Conservation (phyloP, 495 filamentous ascomycete genomes). For the Xylaria nigripes region DNA sequence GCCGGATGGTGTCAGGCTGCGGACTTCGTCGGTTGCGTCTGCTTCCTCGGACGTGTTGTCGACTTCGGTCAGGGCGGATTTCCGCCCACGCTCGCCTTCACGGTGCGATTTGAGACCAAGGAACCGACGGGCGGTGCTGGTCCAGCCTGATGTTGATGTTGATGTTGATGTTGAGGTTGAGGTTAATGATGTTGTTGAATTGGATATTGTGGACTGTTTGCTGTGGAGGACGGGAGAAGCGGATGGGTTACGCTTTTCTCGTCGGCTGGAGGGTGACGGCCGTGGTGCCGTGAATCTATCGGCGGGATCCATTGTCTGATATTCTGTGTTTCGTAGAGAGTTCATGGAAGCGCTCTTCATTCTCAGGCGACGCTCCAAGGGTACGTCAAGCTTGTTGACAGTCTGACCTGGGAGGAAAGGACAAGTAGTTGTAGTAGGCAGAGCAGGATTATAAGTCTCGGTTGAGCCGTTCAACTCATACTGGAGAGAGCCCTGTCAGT, state of each 20-base stretch:
- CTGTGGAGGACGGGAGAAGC: conserved; percentile 44
- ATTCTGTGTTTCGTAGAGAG: conserved; percentile 40
- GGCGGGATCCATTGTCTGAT: conserved; percentile 67
- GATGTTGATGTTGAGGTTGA: too few species aligned
- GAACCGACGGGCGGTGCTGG: conserved; percentile 34
- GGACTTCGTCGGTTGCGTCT: conserved; percentile 17
- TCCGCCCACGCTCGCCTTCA: conserved; percentile 19
- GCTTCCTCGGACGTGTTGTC: conserved; percentile 9
- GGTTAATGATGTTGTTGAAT: too few species aligned
- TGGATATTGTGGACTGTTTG: too few species aligned
- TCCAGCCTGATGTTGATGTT: conserved; percentile 40
- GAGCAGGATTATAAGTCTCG: conserved; percentile 61
- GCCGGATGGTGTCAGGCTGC: conserved; percentile 28
- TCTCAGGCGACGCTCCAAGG: conserved; percentile 53
- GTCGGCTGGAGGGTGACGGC: conserved; percentile 42
- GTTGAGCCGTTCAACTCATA: conserved; percentile 70
- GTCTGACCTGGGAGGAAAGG: conserved; percentile 80
- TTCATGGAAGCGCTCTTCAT: conserved; percentile 45
- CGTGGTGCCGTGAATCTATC: conserved; percentile 67
- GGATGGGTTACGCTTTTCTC: conserved; percentile 44
- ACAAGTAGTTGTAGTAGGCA: conserved; percentile 68
- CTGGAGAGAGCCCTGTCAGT: too few species aligned
- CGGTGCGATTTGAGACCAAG: conserved; percentile 24
- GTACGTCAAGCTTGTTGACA: conserved; percentile 75
- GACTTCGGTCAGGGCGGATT: conserved; percentile 2